phyloP scores from a whole-genome alignment of 192 early-diverging fungal genomes.

The Pilaira anomala region DNA sequence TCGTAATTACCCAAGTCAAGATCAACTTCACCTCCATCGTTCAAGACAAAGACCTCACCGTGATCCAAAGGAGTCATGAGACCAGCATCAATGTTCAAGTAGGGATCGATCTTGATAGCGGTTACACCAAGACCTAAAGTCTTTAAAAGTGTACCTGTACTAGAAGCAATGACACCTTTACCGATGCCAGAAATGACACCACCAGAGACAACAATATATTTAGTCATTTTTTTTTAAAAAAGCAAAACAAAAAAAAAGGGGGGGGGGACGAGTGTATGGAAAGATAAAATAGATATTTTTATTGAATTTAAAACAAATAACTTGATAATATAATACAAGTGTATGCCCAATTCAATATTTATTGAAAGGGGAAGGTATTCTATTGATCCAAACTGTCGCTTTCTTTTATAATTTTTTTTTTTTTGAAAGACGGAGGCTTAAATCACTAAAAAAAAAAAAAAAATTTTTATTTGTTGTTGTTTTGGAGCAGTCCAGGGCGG shows the following conservation, averaged over 20 bases:
- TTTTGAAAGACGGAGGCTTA: background rate
- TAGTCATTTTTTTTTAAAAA: slow-evolving; percentile 49
- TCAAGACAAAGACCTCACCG: slow-evolving; percentile 97
- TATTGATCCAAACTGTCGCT: background rate
- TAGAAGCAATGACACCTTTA: slow-evolving; percentile 98
- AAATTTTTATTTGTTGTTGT: background rate
- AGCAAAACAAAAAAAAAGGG: background rate
- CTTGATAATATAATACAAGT: background rate
- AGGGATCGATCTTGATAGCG: slow-evolving; percentile 99
- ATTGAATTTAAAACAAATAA: too few species aligned
- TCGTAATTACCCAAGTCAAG: slow-evolving; percentile 99
- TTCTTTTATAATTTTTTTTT: background rate
- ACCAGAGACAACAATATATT: slow-evolving; percentile 97
- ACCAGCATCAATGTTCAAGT: slow-evolving; percentile 99
- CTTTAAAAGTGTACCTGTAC: slow-evolving; percentile 92
- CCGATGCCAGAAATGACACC: slow-evolving; percentile 99
- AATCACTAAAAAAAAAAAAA: background rate
- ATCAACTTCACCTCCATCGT: slow-evolving; percentile 99
- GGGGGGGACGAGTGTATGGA: background rate
- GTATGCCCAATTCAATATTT: slow-evolving; percentile 17
- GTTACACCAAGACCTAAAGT: slow-evolving; percentile 89
- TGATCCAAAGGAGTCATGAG: slow-evolving; percentile 96
- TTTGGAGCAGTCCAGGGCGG: too few species aligned
- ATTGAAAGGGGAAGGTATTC: slow-evolving; percentile 15
- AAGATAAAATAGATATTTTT: too few species aligned